These are phyloP conservation scores for Lentinula detonsa DNA, from an alignment of 768 basidiomycete genomes.

Conservation along the genomic window DNA sequence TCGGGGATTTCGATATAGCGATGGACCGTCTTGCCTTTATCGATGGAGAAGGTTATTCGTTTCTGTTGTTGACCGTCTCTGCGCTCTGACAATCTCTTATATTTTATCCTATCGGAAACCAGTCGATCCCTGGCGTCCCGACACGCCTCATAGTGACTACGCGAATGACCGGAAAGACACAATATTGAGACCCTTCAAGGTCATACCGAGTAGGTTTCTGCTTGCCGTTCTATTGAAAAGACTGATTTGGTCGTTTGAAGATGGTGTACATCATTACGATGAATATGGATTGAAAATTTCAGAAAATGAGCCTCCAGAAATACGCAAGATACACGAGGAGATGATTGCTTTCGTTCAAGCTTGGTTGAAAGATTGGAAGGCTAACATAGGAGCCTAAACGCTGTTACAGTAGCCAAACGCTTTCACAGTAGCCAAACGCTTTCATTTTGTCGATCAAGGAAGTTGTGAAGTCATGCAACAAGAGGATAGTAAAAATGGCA, in stretches of 20 bases:
- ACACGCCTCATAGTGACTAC: conserved; percentile 74
- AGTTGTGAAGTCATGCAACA: background rate
- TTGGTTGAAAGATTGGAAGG: conserved; percentile 53
- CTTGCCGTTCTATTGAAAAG: background rate
- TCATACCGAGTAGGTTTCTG: conserved; percentile 66
- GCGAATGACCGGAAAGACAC: conserved; percentile 69
- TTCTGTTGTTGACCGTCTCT: background rate
- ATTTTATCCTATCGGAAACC: background rate
- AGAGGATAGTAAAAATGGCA: background rate
- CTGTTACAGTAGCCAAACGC: too few relatives aligned
- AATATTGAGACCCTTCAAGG: conserved; percentile 70
- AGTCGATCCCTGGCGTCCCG: conserved; percentile 92
- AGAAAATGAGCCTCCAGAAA: conserved; percentile 65
- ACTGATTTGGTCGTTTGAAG: conserved; percentile 24
- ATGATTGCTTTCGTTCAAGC: conserved; percentile 72
- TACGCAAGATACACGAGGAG: conserved; percentile 73
- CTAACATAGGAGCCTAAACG: background rate
- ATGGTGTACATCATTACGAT: conserved; percentile 69
- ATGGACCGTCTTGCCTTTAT: conserved; percentile 83
- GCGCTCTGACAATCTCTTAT: background rate
- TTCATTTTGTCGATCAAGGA: background rate
- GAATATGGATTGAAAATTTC: conserved; percentile 69
- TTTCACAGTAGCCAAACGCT: too few relatives aligned
- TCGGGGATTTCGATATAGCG: conserved; percentile 82
- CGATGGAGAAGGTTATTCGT: conserved; percentile 65